phyloP scores from a whole-genome alignment of 192 early-diverging fungal species.

The Haplosporangium gracile region DNA sequence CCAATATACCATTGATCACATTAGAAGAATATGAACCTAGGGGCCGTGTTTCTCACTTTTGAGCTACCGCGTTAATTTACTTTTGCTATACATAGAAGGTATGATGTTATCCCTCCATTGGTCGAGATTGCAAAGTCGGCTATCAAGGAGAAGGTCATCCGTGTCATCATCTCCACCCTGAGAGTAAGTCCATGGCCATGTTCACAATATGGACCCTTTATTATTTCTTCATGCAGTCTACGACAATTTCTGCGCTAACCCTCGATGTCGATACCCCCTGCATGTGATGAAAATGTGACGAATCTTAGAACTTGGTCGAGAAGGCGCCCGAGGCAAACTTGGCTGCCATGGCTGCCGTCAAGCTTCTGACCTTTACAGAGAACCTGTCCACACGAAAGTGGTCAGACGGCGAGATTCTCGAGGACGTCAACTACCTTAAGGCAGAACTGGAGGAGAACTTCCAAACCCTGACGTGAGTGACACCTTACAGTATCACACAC shows the following conservation, averaged over 20 bases:
- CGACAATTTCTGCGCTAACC: background rate
- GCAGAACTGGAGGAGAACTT: conserved; percentile 83
- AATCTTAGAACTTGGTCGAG: conserved; percentile 77
- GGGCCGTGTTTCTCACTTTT: background rate
- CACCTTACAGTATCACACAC: too few relatives aligned
- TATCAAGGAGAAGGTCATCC: conserved; percentile 98
- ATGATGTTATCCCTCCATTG: conserved; percentile 86
- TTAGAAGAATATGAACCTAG: background rate
- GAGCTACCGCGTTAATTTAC: background rate
- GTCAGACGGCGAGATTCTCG: conserved; percentile 91
- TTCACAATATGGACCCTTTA: background rate
- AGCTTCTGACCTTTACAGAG: conserved; percentile 79
- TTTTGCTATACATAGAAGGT: conserved; percentile 65
- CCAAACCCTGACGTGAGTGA: conserved; percentile 75
- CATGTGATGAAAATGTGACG: background rate
- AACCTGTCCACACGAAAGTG: conserved; percentile 86
- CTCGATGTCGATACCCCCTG: background rate
- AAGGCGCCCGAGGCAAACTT: conserved; percentile 84
- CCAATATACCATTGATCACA: background rate
- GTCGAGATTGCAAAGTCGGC: conserved; percentile 94
- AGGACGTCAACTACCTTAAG: conserved; percentile 81
- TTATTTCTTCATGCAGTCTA: background rate
- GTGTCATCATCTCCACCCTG: conserved; percentile 91
- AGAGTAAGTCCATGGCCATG: conserved; percentile 61
- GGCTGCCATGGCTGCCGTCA: conserved; percentile 89